Evolutionary conservation across 108 stramenopile genomes (phyloP).

Genomic region (Tribonema minus): DNA sequence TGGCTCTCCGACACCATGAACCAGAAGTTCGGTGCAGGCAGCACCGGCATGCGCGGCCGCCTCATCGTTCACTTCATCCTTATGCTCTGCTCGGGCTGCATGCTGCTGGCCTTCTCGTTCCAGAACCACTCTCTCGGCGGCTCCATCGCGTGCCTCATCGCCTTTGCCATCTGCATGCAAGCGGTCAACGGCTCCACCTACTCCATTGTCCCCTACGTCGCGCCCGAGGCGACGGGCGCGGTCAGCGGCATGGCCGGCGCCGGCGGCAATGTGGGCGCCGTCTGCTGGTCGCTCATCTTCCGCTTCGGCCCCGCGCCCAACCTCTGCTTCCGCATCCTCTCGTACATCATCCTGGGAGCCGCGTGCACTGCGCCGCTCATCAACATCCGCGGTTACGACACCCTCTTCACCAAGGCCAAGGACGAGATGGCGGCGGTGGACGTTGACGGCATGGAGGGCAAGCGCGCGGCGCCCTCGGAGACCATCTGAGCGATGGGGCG

Average conservation of each 20-base stretch:
- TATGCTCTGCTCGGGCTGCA: conserved; percentile 59
- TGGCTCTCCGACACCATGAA: neutral
- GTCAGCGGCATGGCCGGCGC: conserved; percentile 75
- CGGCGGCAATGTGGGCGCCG: conserved; percentile 77
- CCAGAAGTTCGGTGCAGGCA: conserved; percentile 1
- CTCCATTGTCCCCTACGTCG: conserved; percentile 76
- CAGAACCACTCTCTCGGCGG: conserved; percentile 46
- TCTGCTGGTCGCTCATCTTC: conserved; percentile 49
- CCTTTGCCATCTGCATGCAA: conserved; percentile 74
- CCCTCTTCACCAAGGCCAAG: neutral
- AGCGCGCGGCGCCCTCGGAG: too few relatives aligned
- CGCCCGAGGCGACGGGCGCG: conserved; percentile 68
- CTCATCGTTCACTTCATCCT: conserved; percentile 56
- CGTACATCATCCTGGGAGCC: neutral
- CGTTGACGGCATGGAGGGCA: too few relatives aligned
- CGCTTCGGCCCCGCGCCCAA: neutral
- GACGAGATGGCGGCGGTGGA: too few relatives aligned
- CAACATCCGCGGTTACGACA: conserved; percentile 16
- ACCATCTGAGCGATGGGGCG: too few relatives aligned
- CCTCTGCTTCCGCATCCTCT: neutral
- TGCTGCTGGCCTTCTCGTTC: conserved; percentile 67
- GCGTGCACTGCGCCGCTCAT: neutral
- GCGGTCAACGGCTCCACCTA: conserved; percentile 70
- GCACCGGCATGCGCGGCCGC: conserved; percentile 69
- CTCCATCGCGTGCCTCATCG: conserved; percentile 66